Conservation (phyloP, 148 eudicot species). For the Chenopodium album region DNA sequence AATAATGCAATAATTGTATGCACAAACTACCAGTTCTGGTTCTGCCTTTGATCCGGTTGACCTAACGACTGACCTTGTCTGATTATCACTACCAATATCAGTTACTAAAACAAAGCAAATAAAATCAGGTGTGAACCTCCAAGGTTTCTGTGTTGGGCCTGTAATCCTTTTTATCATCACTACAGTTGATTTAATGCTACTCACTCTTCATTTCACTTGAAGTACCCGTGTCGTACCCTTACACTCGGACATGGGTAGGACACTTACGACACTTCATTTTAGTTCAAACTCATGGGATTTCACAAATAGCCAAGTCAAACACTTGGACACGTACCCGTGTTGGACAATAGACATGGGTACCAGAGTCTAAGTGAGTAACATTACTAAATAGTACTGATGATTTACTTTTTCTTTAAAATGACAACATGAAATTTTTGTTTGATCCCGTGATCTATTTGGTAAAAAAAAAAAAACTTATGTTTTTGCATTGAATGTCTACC, state of each 20-base stretch:
- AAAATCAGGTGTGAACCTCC: not conserved
- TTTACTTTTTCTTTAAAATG: not conserved
- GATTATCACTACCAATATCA: not conserved
- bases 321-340: too few species aligned
- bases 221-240: too few species aligned
- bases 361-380: too few species aligned
- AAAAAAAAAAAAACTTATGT: not conserved
- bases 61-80: not conserved
- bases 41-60: not conserved
- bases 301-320: too few species aligned
- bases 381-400: not conserved
- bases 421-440: not conserved
- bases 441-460: not conserved
- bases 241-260: too few species aligned
- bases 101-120: not conserved
- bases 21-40: not conserved
- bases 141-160: not conserved
- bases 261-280: too few species aligned
- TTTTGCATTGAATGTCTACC: constrained; percentile 23
- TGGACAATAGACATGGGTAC: too few species aligned
- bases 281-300: too few species aligned
- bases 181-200: not conserved
- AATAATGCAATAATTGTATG: not conserved
- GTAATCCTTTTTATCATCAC: not conserved
- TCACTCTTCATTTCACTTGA: too few species aligned